Evolutionary conservation across 2,329 filamentous ascomycete species (phyloP).

Genomic region (Aspergillus udagawae): DNA sequence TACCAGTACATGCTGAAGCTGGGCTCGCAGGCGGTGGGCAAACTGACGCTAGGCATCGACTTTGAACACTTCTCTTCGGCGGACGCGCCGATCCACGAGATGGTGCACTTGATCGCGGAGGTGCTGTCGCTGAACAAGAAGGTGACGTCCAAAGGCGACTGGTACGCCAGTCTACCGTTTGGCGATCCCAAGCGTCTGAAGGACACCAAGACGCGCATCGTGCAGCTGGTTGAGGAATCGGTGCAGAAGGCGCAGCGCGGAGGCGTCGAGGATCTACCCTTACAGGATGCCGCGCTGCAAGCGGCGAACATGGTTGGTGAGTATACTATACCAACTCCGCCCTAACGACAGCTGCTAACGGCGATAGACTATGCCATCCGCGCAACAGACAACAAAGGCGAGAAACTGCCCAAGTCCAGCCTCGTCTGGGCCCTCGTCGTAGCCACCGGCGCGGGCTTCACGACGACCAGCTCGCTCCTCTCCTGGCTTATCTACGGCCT

Average conservation of each 20-base stretch:
- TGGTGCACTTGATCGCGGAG: constrained; percentile 51
- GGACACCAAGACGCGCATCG: constrained; percentile 10
- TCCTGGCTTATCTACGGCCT: constrained; percentile 56
- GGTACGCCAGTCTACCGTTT: constrained; percentile 56
- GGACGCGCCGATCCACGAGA: constrained; percentile 49
- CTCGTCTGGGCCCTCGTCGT: constrained; percentile 45
- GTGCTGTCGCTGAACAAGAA: constrained; percentile 57
- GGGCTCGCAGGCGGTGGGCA: constrained; percentile 42
- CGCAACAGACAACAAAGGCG: constrained; percentile 51
- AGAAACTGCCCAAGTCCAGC: constrained; percentile 46
- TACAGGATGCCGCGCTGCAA: constrained; percentile 44
- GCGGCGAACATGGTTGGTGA: constrained; percentile 35
- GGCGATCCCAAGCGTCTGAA: constrained; percentile 50
- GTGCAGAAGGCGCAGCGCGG: constrained; percentile 16
- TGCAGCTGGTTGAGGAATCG: constrained; percentile 21
- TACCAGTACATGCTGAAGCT: constrained; percentile 51
- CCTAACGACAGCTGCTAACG: not conserved
- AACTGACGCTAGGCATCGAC: constrained; percentile 43
- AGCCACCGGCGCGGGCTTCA: constrained; percentile 56
- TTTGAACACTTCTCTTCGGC: constrained; percentile 41
- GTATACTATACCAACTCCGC: constrained; percentile 31
- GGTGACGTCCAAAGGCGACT: constrained; percentile 50
- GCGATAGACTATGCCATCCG: constrained; percentile 49
- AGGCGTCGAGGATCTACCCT: constrained; percentile 26
- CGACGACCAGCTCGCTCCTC: constrained; percentile 54